Conservation (phyloP, 1,284 basidiomycete genomes). For the Ceratobasidium sp. region DNA sequence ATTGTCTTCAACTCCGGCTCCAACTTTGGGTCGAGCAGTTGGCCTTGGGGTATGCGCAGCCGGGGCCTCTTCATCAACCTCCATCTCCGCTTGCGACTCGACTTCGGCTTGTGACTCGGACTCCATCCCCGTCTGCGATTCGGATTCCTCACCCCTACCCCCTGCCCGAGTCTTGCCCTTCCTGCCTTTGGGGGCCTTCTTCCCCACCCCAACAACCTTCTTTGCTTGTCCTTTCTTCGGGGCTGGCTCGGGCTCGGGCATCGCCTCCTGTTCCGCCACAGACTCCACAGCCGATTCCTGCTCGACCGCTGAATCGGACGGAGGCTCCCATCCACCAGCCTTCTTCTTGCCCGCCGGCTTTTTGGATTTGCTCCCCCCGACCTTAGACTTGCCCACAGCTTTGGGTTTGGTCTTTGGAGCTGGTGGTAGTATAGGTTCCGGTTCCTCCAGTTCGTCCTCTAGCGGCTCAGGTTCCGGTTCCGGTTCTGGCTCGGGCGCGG, state of each 20-base stretch:
- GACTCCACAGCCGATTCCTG: constrained; percentile 1
- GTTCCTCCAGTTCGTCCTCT: neutral
- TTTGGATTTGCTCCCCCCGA: neutral
- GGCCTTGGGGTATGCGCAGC: constrained; percentile 14
- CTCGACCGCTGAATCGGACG: constrained; percentile 14
- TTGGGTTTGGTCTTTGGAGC: constrained; percentile 18
- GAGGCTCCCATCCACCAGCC: constrained; percentile 2
- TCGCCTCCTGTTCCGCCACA: neutral
- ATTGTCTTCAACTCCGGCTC: neutral
- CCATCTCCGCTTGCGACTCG: constrained; percentile 25
- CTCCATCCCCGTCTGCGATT: constrained; percentile 19
- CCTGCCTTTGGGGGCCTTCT: constrained; percentile 16
- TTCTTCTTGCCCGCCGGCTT: constrained; percentile 25
- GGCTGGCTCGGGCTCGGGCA: constrained; percentile 8
- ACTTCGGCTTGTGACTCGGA: constrained; percentile 35
- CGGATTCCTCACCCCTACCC: neutral
- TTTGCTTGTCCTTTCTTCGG: constrained; percentile 26
- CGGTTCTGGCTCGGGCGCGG: constrained; percentile 20
- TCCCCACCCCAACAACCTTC: constrained; percentile 14
- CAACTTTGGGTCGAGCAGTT: neutral
- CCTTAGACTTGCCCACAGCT: neutral
- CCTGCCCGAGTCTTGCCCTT: constrained; percentile 24
- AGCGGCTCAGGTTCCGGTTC: constrained; percentile 14
- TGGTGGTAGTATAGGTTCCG: neutral
- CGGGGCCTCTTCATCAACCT: neutral